Percentiles rank a stretch among this genome's conserved stretches.
Evolutionary conservation across 2,329 filamentous ascomycete species (phyloP).

Genomic region (Drechslerella coelobrocha): DNA sequence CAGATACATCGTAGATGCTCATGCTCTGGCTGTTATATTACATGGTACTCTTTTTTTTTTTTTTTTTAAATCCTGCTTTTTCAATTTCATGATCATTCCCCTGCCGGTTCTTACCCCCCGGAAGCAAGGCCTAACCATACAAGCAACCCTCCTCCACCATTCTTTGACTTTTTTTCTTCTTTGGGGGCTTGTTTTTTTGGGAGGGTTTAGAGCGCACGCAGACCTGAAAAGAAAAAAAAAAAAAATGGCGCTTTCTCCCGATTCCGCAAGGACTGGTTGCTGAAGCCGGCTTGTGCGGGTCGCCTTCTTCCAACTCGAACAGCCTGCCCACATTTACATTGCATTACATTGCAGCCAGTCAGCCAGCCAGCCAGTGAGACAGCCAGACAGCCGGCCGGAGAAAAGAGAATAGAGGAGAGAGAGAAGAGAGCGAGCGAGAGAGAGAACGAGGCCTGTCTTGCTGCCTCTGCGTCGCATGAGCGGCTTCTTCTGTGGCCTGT

Average conservation of each 20-base stretch:
- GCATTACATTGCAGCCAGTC: not conserved
- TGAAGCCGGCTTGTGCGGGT: conserved; percentile 51
- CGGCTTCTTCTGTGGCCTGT: conserved; percentile 15
- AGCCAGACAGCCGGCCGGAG: not conserved
- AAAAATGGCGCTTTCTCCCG: conserved; percentile 51
- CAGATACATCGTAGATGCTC: too few relatives aligned
- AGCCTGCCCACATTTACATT: conserved; percentile 29
- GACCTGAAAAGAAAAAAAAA: conserved; percentile 30
- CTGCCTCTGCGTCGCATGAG: conserved; percentile 35
- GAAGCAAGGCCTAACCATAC: conserved; percentile 43
- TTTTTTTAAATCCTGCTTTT: conserved; percentile 12
- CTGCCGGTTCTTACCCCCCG: conserved; percentile 18
- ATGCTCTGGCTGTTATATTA: not conserved
- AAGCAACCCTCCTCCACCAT: conserved; percentile 47
- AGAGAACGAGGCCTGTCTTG: conserved; percentile 2
- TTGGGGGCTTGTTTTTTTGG: conserved; percentile 16
- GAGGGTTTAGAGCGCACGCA: conserved; percentile 49
- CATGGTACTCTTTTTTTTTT: too few relatives aligned
- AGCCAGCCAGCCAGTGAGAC: not conserved
- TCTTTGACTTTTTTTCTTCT: conserved; percentile 39
- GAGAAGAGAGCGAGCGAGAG: conserved; percentile 4
- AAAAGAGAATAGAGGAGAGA: not conserved
- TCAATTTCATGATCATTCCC: conserved; percentile 25
- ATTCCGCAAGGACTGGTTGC: conserved; percentile 50
- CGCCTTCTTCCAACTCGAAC: conserved; percentile 50